These are phyloP conservation scores for Nothomitra cinnamomea DNA, from an alignment of 2,329 filamentous ascomycete genomes.

Conservation along the genomic window DNA sequence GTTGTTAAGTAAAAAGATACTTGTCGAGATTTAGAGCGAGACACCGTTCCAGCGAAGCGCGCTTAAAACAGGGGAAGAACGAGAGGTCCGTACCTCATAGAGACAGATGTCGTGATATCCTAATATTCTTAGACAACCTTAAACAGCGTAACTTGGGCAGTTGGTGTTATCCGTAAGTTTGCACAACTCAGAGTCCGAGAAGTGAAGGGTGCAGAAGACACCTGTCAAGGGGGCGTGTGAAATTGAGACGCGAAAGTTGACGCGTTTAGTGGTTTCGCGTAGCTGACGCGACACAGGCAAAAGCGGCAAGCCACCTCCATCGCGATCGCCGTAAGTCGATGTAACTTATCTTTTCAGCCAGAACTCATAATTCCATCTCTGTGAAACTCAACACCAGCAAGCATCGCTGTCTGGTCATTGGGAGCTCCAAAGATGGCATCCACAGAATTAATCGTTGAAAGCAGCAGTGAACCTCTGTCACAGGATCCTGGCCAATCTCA, in stretches of 20 bases:
- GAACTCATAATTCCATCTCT: no score
- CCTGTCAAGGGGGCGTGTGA: not conserved
- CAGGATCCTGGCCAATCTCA: slow-evolving; percentile 34
- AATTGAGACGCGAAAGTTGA: not conserved
- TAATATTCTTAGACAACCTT: no score
- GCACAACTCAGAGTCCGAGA: not conserved
- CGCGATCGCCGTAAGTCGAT: not conserved
- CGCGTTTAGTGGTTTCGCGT: not conserved
- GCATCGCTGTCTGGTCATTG: not conserved
- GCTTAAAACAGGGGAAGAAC: not conserved
- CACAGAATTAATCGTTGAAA: not conserved
- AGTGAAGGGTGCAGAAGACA: not conserved
- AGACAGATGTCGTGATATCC: not conserved
- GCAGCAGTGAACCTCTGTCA: slow-evolving; percentile 21
- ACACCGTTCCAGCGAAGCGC: not conserved
- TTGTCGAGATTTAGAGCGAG: not conserved
- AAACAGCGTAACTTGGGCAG: no score
- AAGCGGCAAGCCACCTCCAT: not conserved
- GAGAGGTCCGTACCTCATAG: slow-evolving; percentile 14
- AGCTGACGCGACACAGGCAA: not conserved
- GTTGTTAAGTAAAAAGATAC: not conserved
- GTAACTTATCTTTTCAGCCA: not conserved
- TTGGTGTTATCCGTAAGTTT: not conserved
- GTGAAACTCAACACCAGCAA: not conserved
- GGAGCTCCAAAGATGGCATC: slow-evolving; percentile 8